Percentiles rank a stretch among this genome's conserved stretches.
Conservation (phyloP, 108 stramenopile species). For the Cyclotella distinguenda region DNA sequence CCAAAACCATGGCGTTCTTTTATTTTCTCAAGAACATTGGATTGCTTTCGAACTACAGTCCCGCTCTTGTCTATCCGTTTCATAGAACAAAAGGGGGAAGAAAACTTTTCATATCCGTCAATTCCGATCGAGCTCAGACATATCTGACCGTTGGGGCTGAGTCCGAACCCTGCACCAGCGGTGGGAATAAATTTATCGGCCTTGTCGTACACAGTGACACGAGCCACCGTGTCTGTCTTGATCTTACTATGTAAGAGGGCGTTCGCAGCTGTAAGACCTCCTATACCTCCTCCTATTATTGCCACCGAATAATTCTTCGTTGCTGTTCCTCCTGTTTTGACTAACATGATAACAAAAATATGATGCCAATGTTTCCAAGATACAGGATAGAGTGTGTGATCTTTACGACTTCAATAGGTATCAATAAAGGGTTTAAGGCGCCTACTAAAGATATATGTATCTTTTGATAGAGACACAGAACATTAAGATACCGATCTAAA, state of each 20-base stretch:
- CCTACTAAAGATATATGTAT: no score
- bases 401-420: no score
- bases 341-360: conserved; percentile 3
- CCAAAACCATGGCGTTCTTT: conserved; percentile 21
- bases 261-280: conserved; percentile 20
- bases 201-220: conserved; percentile 22
- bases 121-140: conserved; percentile 35
- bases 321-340: conserved; percentile 7
- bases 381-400: no score
- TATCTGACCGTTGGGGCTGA: conserved; percentile 36
- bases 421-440: no score
- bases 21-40: conserved; percentile 6
- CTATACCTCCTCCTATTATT: conserved; percentile 29
- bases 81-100: conserved; percentile 14
- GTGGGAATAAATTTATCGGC: conserved; percentile 16
- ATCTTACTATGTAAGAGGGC: conserved; percentile 27
- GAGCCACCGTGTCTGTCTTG: not conserved
- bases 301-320: conserved; percentile 18
- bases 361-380: no score
- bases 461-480: no score
- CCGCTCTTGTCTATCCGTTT: conserved; percentile 14
- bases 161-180: conserved; percentile 32
- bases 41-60: not conserved
- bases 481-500: no score
- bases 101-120: conserved; percentile 7